Percentiles rank a stretch among this genome's conserved stretches.
Conservation (phyloP, 2,329 filamentous ascomycete genomes). For the Cladophialophora bantiana region DNA sequence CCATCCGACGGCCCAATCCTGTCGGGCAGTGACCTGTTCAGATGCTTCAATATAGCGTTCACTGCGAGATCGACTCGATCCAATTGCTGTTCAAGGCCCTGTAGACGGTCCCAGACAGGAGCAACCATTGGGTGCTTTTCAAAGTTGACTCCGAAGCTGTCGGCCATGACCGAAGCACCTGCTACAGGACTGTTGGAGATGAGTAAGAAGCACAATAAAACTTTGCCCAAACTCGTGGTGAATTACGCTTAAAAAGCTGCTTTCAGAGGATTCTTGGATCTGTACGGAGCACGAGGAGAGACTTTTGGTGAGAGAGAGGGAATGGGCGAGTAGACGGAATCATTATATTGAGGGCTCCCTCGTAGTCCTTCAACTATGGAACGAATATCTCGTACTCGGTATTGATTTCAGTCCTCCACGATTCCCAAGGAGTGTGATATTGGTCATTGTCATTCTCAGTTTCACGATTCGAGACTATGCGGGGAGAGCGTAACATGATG, state of each 20-base stretch:
- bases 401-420: not conserved
- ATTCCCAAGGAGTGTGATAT: not conserved
- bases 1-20: not conserved
- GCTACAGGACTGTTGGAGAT: not conserved
- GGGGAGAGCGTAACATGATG: not conserved
- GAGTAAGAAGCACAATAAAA: not conserved
- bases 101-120: conserved; percentile 14
- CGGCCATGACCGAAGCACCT: not conserved
- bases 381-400: not conserved
- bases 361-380: not conserved
- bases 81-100: conserved; percentile 20
- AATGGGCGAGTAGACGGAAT: not conserved
- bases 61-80: conserved; percentile 13
- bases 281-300: not conserved
- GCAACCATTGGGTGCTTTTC: conserved; percentile 20
- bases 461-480: not conserved
- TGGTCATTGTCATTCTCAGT: not conserved
- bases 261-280: not conserved
- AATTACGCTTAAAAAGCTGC: not conserved
- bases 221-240: not conserved
- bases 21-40: conserved; percentile 7
- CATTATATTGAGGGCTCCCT: not conserved
- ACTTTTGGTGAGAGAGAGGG: not conserved
- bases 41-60: conserved; percentile 11
- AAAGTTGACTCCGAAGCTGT: conserved; percentile 12